Percentiles rank a stretch among this genome's conserved stretches.
These are phyloP conservation scores for Phytopythium sindhum DNA, from an alignment of 352 stramenopile genomes.

Conservation along the genomic window DNA sequence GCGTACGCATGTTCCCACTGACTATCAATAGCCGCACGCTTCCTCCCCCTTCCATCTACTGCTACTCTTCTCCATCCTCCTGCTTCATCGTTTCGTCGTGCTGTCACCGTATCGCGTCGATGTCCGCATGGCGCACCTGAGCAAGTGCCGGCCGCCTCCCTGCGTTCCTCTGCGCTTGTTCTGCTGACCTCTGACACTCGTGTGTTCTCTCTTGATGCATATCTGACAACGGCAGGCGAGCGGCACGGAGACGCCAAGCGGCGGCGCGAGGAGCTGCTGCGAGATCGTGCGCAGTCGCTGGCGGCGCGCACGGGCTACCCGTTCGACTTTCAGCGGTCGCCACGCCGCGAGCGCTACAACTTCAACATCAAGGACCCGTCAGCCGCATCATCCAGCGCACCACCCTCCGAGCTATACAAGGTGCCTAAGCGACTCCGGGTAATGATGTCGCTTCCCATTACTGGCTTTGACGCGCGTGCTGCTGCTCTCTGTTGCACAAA, in stretches of 20 bases:
- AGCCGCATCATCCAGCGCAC: not conserved
- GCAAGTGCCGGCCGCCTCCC: slow-evolving; percentile 12
- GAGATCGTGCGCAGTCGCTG: slow-evolving; percentile 40
- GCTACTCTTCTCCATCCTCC: not conserved
- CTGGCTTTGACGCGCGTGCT: not conserved
- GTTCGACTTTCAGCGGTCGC: slow-evolving; percentile 22
- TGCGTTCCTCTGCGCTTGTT: not conserved
- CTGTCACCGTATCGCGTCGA: not conserved
- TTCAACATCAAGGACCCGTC: slow-evolving; percentile 1
- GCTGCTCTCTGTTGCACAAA: not conserved
- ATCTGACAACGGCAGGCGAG: slow-evolving; percentile 27
- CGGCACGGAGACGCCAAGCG: slow-evolving; percentile 51
- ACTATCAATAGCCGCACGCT: not conserved
- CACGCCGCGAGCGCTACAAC: slow-evolving; percentile 3
- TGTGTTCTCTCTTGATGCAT: not conserved
- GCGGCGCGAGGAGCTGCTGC: slow-evolving; percentile 42
- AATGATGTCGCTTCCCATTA: not conserved
- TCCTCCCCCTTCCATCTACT: not conserved
- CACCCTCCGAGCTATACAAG: not conserved
- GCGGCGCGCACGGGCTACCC: slow-evolving; percentile 44
- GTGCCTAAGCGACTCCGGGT: not conserved
- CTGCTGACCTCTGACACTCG: not conserved
- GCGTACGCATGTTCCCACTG: not conserved
- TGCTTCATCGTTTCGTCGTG: not conserved
- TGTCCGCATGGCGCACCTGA: slow-evolving; percentile 39